A percentile compares a stretch with the other conserved stretches of the same genome.
phyloP scores from a whole-genome alignment of 176 grass and related monocot genomes.

The Avena insularis region DNA sequence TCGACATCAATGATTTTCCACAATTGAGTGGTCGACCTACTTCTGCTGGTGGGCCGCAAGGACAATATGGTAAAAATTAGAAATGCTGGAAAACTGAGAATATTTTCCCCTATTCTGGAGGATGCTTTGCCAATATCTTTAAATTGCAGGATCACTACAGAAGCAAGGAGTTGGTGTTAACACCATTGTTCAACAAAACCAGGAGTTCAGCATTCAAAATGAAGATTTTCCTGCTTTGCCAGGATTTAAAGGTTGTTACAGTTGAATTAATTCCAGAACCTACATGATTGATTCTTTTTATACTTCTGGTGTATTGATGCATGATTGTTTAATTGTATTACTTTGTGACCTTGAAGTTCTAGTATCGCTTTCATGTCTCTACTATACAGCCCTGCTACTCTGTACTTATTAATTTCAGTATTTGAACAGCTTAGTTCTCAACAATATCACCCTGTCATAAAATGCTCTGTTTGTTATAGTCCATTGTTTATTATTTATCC shows the following conservation, averaged over 20 bases:
- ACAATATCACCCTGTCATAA: slow-evolving; percentile 7
- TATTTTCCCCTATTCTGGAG: slow-evolving; percentile 1
- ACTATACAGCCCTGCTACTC: background rate
- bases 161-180: slow-evolving; percentile 94
- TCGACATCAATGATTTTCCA: slow-evolving; percentile 99
- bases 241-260: slow-evolving; percentile 87
- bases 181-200: slow-evolving; percentile 85
- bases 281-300: slow-evolving; percentile 36
- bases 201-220: slow-evolving; percentile 97
- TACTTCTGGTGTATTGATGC: slow-evolving; percentile 30
- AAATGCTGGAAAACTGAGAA: slow-evolving; percentile 17
- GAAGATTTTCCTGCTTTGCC: slow-evolving; percentile 97
- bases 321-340: slow-evolving; percentile 43
- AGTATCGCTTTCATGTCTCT: slow-evolving; percentile 31
- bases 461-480: slow-evolving; percentile 1
- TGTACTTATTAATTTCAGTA: slow-evolving; percentile 16
- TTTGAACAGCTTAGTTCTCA: slow-evolving; percentile 16
- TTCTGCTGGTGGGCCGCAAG: slow-evolving; percentile 91
- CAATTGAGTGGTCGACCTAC: slow-evolving; percentile 90
- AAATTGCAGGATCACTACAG: slow-evolving; percentile 75
- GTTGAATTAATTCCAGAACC: slow-evolving; percentile 46
- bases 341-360: slow-evolving; percentile 33
- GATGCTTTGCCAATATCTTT: slow-evolving; percentile 28
- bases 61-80: slow-evolving; percentile 83
- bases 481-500: background rate